These are phyloP conservation scores for Acanthamoeba castellanii DNA, from an alignment of 208 protist species.

Conservation along the genomic window DNA sequence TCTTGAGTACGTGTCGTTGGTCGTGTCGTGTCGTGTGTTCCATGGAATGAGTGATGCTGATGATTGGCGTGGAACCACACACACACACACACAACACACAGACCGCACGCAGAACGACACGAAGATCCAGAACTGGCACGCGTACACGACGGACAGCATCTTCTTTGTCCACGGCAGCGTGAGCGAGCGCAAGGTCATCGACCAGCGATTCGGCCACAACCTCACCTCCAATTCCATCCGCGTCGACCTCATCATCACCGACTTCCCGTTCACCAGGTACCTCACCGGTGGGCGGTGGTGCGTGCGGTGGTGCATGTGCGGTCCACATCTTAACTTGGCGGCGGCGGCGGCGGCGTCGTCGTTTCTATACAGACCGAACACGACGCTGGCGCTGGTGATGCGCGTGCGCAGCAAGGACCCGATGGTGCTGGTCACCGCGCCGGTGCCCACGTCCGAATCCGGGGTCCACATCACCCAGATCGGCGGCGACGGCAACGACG, in stretches of 20 bases:
- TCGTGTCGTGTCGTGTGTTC: neutral
- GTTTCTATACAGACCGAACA: neutral
- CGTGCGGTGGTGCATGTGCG: neutral
- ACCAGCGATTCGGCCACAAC: neutral
- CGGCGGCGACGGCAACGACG: too few relatives aligned
- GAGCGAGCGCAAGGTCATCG: neutral
- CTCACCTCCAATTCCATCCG: constrained; percentile 43
- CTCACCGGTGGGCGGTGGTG: neutral
- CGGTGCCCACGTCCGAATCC: neutral
- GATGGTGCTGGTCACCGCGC: constrained; percentile 10
- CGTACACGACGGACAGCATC: constrained; percentile 13
- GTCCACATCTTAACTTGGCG: too few relatives aligned
- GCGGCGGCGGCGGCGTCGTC: neutral
- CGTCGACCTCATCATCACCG: neutral
- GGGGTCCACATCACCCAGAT: neutral
- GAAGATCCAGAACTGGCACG: constrained; percentile 41
- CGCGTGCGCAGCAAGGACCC: constrained; percentile 26
- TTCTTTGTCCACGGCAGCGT: neutral
- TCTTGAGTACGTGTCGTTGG: neutral
- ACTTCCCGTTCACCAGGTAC: constrained; percentile 47
- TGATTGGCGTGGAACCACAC: neutral
- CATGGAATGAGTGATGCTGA: neutral
- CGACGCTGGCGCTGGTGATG: constrained; percentile 29
- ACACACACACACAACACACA: neutral
- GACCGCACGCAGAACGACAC: constrained; percentile 9